Evolutionary conservation across 768 basidiomycete species (phyloP).

Genomic region (Brasilioporus rufonigricans): DNA sequence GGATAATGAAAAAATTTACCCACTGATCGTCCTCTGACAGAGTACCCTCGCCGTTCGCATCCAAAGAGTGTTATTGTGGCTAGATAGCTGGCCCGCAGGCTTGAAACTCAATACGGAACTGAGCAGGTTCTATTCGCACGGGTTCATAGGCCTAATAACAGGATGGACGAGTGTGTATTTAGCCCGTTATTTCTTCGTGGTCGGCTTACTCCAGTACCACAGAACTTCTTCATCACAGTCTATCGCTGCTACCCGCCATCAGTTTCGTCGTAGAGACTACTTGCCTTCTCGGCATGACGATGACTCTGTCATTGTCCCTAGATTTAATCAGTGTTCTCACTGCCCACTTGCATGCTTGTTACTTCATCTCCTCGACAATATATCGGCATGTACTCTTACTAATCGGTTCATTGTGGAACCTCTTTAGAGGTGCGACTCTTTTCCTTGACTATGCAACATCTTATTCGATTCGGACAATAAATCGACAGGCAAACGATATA

Average conservation of each 20-base stretch:
- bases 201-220: constrained; percentile 3
- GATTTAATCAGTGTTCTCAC: constrained; percentile 70
- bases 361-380: constrained; percentile 57
- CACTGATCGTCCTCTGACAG: constrained; percentile 9
- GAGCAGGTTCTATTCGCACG: constrained; percentile 78
- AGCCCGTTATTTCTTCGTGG: not conserved
- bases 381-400: constrained; percentile 60
- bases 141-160: constrained; percentile 61
- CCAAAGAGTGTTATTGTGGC: constrained; percentile 65
- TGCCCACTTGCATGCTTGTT: constrained; percentile 68
- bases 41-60: constrained; percentile 34
- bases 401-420: constrained; percentile 74
- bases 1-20: not conserved
- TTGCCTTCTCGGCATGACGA: constrained; percentile 52
- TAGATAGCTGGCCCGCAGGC: constrained; percentile 95
- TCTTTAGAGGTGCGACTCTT: constrained; percentile 72
- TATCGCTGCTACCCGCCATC: constrained; percentile 23
- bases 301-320: constrained; percentile 60
- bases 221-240: constrained; percentile 22
- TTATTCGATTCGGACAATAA: not conserved
- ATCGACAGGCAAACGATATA: constrained; percentile 77
- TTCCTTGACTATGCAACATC: not conserved
- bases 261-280: constrained; percentile 35
- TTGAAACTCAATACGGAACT: constrained; percentile 95
- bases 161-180: constrained; percentile 68